These are phyloP conservation scores for Epichloe scottii DNA, from an alignment of 2,329 filamentous ascomycete species.

Conservation along the genomic window DNA sequence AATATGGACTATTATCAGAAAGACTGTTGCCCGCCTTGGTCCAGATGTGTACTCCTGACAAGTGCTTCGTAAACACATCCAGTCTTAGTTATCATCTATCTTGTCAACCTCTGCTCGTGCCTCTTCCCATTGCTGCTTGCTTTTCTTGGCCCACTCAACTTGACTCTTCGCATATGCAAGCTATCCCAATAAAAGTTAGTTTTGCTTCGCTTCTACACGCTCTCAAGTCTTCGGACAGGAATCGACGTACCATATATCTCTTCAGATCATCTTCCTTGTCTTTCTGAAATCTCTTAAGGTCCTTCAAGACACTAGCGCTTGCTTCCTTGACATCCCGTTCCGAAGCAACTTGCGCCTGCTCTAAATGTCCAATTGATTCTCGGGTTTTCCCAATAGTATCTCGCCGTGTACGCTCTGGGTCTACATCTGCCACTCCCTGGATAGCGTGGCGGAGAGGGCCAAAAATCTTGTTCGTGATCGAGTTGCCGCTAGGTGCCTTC, in stretches of 20 bases:
- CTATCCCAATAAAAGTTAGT: conserved; percentile 32
- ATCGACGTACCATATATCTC: conserved; percentile 75
- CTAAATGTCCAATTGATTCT: conserved; percentile 73
- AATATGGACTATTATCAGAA: neutral
- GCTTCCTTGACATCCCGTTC: conserved; percentile 90
- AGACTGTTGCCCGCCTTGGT: neutral
- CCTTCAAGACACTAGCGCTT: conserved; percentile 74
- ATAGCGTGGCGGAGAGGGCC: conserved; percentile 91
- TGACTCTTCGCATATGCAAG: conserved; percentile 86
- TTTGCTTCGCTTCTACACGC: neutral
- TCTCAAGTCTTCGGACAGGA: neutral
- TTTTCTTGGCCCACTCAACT: conserved; percentile 85
- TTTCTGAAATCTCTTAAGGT: conserved; percentile 81
- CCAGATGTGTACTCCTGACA: neutral
- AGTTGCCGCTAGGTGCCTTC: conserved; percentile 75
- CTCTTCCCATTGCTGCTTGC: conserved; percentile 85
- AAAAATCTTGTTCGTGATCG: conserved; percentile 88
- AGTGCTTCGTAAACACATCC: neutral
- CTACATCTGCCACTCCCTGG: conserved; percentile 89
- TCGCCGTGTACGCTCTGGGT: conserved; percentile 81
- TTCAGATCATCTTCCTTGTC: conserved; percentile 93
- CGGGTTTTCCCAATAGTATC: conserved; percentile 94
- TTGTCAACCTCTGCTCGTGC: conserved; percentile 78
- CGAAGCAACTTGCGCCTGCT: conserved; percentile 79
- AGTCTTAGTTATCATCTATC: conserved; percentile 51